These are phyloP conservation scores for Xylaria sp. DNA, from an alignment of 2,329 filamentous ascomycete genomes.

Conservation along the genomic window DNA sequence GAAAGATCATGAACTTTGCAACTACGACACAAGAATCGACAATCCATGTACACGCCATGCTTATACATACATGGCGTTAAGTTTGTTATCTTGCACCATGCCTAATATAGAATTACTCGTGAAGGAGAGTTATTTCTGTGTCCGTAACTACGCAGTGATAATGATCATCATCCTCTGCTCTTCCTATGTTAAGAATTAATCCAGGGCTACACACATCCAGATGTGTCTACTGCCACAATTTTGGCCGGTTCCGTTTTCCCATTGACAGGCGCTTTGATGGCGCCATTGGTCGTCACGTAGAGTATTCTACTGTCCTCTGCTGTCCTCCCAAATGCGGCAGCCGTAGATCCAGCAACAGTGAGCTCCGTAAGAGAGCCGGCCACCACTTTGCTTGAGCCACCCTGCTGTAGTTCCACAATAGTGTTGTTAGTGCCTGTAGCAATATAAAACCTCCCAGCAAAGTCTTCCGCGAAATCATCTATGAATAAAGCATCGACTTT, in stretches of 20 bases:
- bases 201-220: not conserved
- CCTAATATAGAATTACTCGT: too few species aligned
- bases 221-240: conserved; percentile 44
- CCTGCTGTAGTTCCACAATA: conserved; percentile 33
- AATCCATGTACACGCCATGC: too few species aligned
- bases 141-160: too few species aligned
- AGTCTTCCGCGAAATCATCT: conserved; percentile 44
- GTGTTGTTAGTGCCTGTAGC: conserved; percentile 40
- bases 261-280: conserved; percentile 35
- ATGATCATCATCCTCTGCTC: too few species aligned
- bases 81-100: too few species aligned
- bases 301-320: conserved; percentile 33
- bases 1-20: too few species aligned
- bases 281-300: conserved; percentile 45
- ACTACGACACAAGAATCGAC: too few species aligned
- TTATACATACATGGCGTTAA: too few species aligned
- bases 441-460: conserved; percentile 36
- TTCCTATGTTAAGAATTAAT: not conserved
- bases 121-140: too few species aligned
- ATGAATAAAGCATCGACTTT: conserved; percentile 38
- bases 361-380: conserved; percentile 33
- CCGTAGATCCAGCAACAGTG: conserved; percentile 39
- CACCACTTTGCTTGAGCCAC: conserved; percentile 34
- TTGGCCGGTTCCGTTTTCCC: conserved; percentile 44
- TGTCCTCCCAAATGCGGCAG: conserved; percentile 41